Percentiles rank a stretch among this genome's conserved stretches.
phyloP scores from a whole-genome alignment of 306 rosid species.

The Prunus campanulata region DNA sequence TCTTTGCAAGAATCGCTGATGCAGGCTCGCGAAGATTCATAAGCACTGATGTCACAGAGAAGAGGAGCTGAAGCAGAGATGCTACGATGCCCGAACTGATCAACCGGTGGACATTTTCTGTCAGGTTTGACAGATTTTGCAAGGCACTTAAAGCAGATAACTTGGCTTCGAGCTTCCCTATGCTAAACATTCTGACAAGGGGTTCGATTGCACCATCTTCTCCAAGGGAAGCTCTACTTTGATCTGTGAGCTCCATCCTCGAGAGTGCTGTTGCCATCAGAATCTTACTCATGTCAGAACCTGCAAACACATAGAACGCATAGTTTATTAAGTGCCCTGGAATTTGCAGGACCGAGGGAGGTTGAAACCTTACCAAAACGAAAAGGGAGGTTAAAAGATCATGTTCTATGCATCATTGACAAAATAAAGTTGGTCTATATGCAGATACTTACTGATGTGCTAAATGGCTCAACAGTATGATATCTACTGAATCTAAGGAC shows the following conservation, averaged over 20 bases:
- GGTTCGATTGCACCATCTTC: slow-evolving; percentile 79
- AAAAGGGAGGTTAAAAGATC: background rate
- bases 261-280: slow-evolving; percentile 91
- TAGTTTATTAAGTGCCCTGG: background rate
- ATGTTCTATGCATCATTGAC: background rate
- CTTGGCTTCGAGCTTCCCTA: slow-evolving; percentile 90
- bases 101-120: slow-evolving; percentile 62
- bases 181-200: slow-evolving; percentile 60
- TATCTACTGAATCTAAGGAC: background rate
- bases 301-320: slow-evolving; percentile 37
- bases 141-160: slow-evolving; percentile 77
- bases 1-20: slow-evolving; percentile 80
- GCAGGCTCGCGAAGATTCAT: slow-evolving; percentile 92
- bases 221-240: slow-evolving; percentile 68
- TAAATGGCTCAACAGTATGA: background rate
- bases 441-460: background rate
- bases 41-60: slow-evolving; percentile 89
- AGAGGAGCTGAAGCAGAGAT: slow-evolving; percentile 77
- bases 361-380: background rate
- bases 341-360: background rate
- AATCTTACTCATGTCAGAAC: slow-evolving; percentile 91
- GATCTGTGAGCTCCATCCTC: slow-evolving; percentile 78
- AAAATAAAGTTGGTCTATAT: background rate
- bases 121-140: slow-evolving; percentile 62
- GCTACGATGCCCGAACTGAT: slow-evolving; percentile 60